These are phyloP conservation scores for Rubus parviflorus DNA, from an alignment of 306 rosid species.

Conservation along the genomic window DNA sequence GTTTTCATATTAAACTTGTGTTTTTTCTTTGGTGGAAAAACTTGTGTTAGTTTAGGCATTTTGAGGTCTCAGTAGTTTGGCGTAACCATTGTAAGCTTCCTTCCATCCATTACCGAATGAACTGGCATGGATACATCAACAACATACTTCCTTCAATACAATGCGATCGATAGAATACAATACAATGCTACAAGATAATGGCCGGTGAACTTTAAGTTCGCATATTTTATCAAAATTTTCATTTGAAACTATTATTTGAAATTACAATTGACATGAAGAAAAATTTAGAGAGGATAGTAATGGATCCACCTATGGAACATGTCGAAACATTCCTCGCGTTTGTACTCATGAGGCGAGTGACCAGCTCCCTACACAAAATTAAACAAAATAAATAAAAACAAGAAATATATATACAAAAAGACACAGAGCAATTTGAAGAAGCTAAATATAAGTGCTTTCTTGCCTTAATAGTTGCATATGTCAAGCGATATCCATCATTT, in stretches of 20 bases:
- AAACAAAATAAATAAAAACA: not conserved
- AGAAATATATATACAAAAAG: not conserved
- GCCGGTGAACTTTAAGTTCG: not conserved
- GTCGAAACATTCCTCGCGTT: conserved; percentile 24
- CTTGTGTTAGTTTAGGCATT: too few relatives aligned
- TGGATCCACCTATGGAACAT: conserved; percentile 25
- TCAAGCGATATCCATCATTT: conserved; percentile 27
- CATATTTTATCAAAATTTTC: not conserved
- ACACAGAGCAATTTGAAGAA: not conserved
- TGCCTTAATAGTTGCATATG: conserved; percentile 33
- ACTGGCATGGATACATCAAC: not conserved
- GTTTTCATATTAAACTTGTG: too few relatives aligned
- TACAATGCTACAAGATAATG: not conserved
- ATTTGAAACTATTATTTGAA: not conserved
- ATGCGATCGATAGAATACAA: not conserved
- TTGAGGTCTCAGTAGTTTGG: too few relatives aligned
- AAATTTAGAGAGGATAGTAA: conserved; percentile 20
- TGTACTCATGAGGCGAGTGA: conserved; percentile 30
- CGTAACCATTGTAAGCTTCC: not conserved
- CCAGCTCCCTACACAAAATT: conserved; percentile 25
- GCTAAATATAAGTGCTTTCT: not conserved
- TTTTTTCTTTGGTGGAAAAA: too few relatives aligned
- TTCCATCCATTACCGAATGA: not conserved
- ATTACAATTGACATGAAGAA: not conserved
- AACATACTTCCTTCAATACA: not conserved